Base-by-base conservation (phyloP, 179 eudicot genomes). In the Carnegiea gigantea region DNA sequence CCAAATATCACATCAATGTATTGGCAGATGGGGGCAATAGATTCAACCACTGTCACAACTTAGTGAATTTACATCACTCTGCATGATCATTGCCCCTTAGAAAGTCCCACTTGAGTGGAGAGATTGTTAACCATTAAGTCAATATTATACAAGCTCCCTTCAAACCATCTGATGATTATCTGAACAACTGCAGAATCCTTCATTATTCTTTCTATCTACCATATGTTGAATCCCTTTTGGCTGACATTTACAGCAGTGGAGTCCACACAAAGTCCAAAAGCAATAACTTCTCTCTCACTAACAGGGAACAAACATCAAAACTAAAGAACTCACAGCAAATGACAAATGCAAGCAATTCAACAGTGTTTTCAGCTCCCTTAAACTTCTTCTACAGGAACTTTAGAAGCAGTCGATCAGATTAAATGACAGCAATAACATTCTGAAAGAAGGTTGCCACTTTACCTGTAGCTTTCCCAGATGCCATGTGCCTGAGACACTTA, bases 391-490 rank as follows among this genome's bases (percentile, higher is more conserved):
- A 36, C 46, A 70, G n/a, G 11, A 70, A 70, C 46, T 26, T 11
- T 36, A 70, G 73, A 36, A 33, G 44, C 33, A 28, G 17, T 30
- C 44, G 44, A 65, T 23, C 33, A 38, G 43, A 38, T 24, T 70
- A 28, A 24, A 67, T 67, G 17, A 10, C 43, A 70, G 33, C 71
- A 30, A 62, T 6, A 70, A 33, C 44, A 70, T 14, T 13, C 59
- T 9, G 13, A 38, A 77, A 78, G 36, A 60, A 43, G 67, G 48
- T 71, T 24, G 44, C 59, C 44, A 80, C 53, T 83, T 81, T 89
- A 93, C 99, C 97, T 97, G 99, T 74, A 97, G 98, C 91, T 90
- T 97, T 74, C 99, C 99, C 17, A 97, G 93, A 89, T 97, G 99
- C 99, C 99, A 97, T 57, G 99, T 95, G 62, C 99, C 99, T 70